Base-by-base conservation (phyloP, 306 rosid species). In the Medicago ruthenica region DNA sequence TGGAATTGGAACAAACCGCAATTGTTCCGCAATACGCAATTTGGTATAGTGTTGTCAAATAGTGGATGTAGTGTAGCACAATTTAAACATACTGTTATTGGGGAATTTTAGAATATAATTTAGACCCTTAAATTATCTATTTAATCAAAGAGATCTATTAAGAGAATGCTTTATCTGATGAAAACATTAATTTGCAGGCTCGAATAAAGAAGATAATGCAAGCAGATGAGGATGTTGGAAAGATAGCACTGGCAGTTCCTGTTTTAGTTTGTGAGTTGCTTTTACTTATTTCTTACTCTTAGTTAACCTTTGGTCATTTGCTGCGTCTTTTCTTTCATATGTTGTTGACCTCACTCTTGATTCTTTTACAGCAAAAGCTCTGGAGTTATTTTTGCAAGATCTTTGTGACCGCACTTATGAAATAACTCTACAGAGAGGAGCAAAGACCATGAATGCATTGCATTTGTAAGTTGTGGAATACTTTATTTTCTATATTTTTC, bases 151-250 rank as follows among this genome's bases (percentile, higher is more conserved):
- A n/a, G 13, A 39, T 81, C 8, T 75, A 27, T 50, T 40, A 12
- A 40, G 53, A 63, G 61, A 69, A 60, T 69, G 22, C 34, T 48
- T 75, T 64, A 62, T 74, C 82, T 82, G 71, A 85, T 75, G 60
- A 36, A 77, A 60, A 47, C 62, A 4, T 62, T 34, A 47, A 76
- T 69, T 59, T 81, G 75, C 87, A 94, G 98, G 96, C 94, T 73
- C 90, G 97, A 24, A 94, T 94, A 20, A 94, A 94, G 85, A 94
- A 94, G 85, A 94, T 91, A 67, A 94, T 94, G 97, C 98, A 94
- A 91, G 96, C 98, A 31, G 98, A 94, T 72, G 97, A 94, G 77
- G 98, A 94, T 69, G 92, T 94, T 76, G 98, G 98, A 48, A 94
- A 94, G 87, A 91, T 94, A 87, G 98, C 98, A 20, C 74, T 83